Evolutionary conservation across 2,329 filamentous ascomycete genomes (phyloP).

Genomic region (Chalaropsis ovoidea): DNA sequence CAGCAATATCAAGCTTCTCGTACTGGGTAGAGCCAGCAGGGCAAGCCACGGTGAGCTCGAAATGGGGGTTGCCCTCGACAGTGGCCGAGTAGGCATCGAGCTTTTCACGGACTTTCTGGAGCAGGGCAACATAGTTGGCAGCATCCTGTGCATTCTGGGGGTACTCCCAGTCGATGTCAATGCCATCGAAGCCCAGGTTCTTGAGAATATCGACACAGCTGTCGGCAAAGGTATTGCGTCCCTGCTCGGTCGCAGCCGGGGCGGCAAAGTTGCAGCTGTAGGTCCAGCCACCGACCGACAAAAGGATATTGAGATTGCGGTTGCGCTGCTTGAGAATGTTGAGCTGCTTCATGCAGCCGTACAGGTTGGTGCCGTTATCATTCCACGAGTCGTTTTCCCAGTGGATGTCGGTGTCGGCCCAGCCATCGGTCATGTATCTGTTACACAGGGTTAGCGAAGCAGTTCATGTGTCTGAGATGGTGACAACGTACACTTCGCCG

Average conservation of each 20-base stretch:
- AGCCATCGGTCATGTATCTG: constrained; percentile 48
- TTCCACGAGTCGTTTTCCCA: constrained; percentile 61
- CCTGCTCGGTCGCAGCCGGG: constrained; percentile 59
- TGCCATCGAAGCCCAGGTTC: constrained; percentile 66
- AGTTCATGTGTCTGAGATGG: neutral
- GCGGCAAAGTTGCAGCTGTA: constrained; percentile 75
- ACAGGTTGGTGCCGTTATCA: constrained; percentile 66
- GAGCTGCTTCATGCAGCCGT: constrained; percentile 82
- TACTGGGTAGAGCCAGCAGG: constrained; percentile 55
- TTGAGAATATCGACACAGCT: constrained; percentile 66
- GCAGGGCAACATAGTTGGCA: constrained; percentile 48
- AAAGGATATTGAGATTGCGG: constrained; percentile 71
- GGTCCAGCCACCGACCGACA: constrained; percentile 88
- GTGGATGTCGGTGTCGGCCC: constrained; percentile 64
- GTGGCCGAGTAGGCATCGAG: constrained; percentile 48
- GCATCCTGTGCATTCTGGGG: constrained; percentile 47
- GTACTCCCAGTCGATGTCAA: constrained; percentile 62
- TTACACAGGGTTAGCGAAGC: constrained; percentile 15
- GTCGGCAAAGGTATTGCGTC: constrained; percentile 61
- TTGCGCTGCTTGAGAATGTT: constrained; percentile 73
- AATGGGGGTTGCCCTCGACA: constrained; percentile 39
- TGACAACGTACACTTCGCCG: constrained; percentile 60
- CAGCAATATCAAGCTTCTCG: constrained; percentile 49
- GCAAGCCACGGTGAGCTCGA: constrained; percentile 55
- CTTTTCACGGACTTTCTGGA: constrained; percentile 45